These are phyloP conservation scores for Ophidiomyces ophidiicola DNA, from an alignment of 2,329 filamentous ascomycete species.

Conservation along the genomic window DNA sequence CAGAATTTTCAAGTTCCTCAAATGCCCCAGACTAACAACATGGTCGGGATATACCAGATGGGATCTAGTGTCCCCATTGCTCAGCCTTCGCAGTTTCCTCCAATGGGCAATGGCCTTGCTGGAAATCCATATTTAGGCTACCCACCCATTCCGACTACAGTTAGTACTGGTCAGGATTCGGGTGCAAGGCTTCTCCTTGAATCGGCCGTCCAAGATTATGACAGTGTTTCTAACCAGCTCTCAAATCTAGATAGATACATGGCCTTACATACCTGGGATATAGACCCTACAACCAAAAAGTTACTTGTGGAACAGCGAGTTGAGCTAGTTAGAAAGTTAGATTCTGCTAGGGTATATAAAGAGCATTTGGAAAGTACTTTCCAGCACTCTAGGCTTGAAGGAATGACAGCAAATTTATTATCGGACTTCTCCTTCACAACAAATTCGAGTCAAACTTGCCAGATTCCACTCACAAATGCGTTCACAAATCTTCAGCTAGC, in stretches of 20 bases:
- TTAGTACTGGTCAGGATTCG: neutral
- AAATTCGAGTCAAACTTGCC: neutral
- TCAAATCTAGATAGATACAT: constrained; percentile 29
- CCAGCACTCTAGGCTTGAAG: constrained; percentile 14
- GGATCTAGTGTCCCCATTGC: neutral
- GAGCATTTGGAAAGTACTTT: constrained; percentile 24
- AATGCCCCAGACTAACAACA: constrained; percentile 4
- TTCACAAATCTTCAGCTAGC: neutral
- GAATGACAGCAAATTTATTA: neutral
- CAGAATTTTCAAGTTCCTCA: constrained; percentile 3
- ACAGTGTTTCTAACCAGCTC: constrained; percentile 24
- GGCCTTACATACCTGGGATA: constrained; percentile 29
- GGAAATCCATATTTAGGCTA: constrained; percentile 4
- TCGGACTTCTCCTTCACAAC: constrained; percentile 1
- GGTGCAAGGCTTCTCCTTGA: constrained; percentile 17
- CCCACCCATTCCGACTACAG: neutral
- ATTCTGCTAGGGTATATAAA: constrained; percentile 26
- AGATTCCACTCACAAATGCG: neutral
- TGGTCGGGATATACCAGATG: constrained; percentile 1
- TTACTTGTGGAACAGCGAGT: constrained; percentile 27
- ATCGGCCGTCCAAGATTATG: constrained; percentile 22
- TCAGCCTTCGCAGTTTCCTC: neutral
- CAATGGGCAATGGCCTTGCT: neutral
- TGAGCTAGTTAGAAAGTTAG: constrained; percentile 28
- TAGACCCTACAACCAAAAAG: constrained; percentile 25